These are phyloP conservation scores for Leccinum ochraceum DNA, from an alignment of 768 basidiomycete species.

Conservation along the genomic window DNA sequence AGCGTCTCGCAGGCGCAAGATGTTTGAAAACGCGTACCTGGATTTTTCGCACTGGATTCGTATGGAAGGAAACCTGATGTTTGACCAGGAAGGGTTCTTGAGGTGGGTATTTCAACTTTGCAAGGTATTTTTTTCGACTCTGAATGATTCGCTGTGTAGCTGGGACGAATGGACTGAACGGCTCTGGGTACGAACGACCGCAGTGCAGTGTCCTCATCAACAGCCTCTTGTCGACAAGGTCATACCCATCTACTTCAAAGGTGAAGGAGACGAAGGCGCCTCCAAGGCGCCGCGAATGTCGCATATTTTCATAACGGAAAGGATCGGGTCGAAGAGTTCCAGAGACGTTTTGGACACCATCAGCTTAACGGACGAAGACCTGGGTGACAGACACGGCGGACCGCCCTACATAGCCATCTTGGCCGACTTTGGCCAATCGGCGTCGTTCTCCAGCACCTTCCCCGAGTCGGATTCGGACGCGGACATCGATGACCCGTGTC, in stretches of 20 bases:
- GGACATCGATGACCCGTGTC: neutral
- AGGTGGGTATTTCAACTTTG: neutral
- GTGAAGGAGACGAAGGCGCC: neutral
- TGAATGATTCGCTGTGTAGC: neutral
- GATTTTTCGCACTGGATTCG: conserved; percentile 19
- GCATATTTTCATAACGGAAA: conserved; percentile 14
- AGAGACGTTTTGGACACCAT: neutral
- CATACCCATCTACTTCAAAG: conserved; percentile 15
- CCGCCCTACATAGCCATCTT: conserved; percentile 2
- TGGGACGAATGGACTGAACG: conserved; percentile 9
- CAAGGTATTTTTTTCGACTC: neutral
- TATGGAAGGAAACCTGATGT: conserved; percentile 11
- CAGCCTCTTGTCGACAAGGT: conserved; percentile 14
- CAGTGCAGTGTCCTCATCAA: conserved; percentile 11
- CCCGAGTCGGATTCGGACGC: neutral
- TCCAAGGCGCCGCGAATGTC: neutral
- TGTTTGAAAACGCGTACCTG: conserved; percentile 11
- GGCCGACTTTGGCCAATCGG: conserved; percentile 1
- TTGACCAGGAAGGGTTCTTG: neutral
- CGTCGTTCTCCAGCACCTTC: neutral
- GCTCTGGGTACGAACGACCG: conserved; percentile 13
- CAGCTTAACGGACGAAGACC: neutral
- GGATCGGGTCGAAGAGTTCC: neutral
- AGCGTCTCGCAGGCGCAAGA: neutral
- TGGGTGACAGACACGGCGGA: neutral